Evolutionary conservation across 305 asterid genomes (phyloP), one percentile per base, ranked within the genome.

Genomic region (Fraxinus platypoda): DNA sequence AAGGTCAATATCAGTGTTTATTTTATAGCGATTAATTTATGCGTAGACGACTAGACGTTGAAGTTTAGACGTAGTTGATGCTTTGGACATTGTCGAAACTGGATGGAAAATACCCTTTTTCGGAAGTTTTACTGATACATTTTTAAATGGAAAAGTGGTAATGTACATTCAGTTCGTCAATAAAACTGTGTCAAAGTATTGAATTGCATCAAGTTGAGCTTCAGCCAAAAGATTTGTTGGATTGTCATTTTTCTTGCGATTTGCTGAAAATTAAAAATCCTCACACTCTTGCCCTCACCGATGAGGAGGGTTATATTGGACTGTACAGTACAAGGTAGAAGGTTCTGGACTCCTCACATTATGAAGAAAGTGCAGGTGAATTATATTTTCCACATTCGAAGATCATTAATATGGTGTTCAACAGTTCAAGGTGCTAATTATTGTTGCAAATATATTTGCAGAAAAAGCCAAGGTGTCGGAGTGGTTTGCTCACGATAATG

Each of bases 401-500:
- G 84, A 49, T 62, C 28, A 21, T 33, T 30, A 2, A 31, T 66
- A 71, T 31, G 34, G 64, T 26, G 34, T 8, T 79, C 57, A 11
- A 23, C 38, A 6, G 38, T 35, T 35, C 38, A 35, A 35, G 12
- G 28, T 15, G 75, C 76, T 31, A 15, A 33, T 43, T 15, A 4
- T 35, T n/a, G 37, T 57, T 6, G 38, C 28, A 49, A 62, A 74
- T 21, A 59, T 33, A 54, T 80, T 82, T 84, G 85, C 95, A 96
- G 99, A 94, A 82, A 91, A 86, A 75, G 88, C 97, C 30, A 92
- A 87, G 88, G 59, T 90, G 52, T 85, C 83, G 46, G 97, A 90
- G 84, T 94, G 98, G 99, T 78, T 87, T 76, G 99, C 97, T 66
- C 97, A 95, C 80, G 90, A 90, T 33, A 96, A 94, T 82, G 94